phyloP scores from a whole-genome alignment of 2,329 filamentous ascomycete genomes.

The Geosmithia flava region DNA sequence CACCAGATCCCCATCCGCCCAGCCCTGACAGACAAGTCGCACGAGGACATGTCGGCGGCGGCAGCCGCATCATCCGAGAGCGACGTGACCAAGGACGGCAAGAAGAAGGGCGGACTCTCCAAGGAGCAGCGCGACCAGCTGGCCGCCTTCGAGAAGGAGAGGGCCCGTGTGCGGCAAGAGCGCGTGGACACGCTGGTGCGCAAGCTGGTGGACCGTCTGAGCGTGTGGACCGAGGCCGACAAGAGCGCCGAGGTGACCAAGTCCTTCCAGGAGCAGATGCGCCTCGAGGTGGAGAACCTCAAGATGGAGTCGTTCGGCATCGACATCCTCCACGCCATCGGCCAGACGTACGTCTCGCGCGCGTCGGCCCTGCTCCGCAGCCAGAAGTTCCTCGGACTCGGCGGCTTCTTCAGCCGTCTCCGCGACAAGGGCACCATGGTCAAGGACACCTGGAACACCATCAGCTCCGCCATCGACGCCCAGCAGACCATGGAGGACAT shows the following conservation, averaged over 20 bases:
- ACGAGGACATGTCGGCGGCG: slow-evolving; percentile 51
- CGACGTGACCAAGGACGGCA: slow-evolving; percentile 38
- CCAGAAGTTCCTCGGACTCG: slow-evolving; percentile 93
- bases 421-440: slow-evolving; percentile 95
- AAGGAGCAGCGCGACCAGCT: slow-evolving; percentile 93
- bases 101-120: slow-evolving; percentile 76
- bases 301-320: slow-evolving; percentile 99
- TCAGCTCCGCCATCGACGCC: slow-evolving; percentile 89
- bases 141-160: slow-evolving; percentile 76
- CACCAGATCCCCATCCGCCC: slow-evolving; percentile 63
- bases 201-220: slow-evolving; percentile 82
- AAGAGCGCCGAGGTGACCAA: slow-evolving; percentile 72
- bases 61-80: slow-evolving; percentile 56
- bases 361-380: slow-evolving; percentile 79
- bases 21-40: slow-evolving; percentile 72
- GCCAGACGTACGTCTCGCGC: slow-evolving; percentile 80
- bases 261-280: slow-evolving; percentile 89
- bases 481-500: slow-evolving; percentile 99
- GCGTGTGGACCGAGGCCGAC: slow-evolving; percentile 95
- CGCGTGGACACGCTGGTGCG: slow-evolving; percentile 72
- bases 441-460: slow-evolving; percentile 98
- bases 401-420: slow-evolving; percentile 84
- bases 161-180: slow-evolving; percentile 73
- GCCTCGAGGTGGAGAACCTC: slow-evolving; percentile 89
- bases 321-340: slow-evolving; percentile 92